phyloP scores from a whole-genome alignment of 352 stramenopile genomes.

The Globisporangium spinosum region DNA sequence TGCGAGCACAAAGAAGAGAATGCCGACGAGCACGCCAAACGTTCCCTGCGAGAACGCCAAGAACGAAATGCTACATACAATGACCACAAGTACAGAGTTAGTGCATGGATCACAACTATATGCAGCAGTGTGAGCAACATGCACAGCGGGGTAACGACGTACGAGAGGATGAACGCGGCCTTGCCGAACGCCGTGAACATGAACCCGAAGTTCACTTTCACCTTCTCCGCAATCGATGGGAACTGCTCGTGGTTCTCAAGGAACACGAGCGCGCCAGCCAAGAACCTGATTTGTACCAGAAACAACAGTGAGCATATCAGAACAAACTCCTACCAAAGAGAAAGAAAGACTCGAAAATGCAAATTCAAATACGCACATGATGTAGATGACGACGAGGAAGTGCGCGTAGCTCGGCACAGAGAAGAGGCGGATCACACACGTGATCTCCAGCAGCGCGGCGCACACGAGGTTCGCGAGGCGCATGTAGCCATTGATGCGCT shows the following conservation, averaged over 20 bases:
- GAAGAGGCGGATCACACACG: slow-evolving; percentile 80
- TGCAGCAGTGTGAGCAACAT: background rate
- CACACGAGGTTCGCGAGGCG: slow-evolving; percentile 72
- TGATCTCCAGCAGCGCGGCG: slow-evolving; percentile 56
- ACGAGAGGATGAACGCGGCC: slow-evolving; percentile 81
- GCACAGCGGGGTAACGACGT: slow-evolving; percentile 16
- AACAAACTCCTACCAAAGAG: background rate
- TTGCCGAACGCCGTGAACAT: slow-evolving; percentile 87
- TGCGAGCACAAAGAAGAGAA: slow-evolving; percentile 71
- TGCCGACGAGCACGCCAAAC: slow-evolving; percentile 70
- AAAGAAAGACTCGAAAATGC: background rate
- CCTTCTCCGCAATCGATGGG: slow-evolving; percentile 65
- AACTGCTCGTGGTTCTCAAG: slow-evolving; percentile 86
- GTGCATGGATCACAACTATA: background rate
- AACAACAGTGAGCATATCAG: background rate
- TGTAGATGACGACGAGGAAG: slow-evolving; percentile 84
- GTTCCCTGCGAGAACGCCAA: slow-evolving; percentile 76
- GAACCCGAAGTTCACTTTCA: slow-evolving; percentile 87
- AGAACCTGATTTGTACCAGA: slow-evolving; percentile 31
- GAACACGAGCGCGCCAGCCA: slow-evolving; percentile 64
- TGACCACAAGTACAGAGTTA: slow-evolving; percentile 3
- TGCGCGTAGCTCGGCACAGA: slow-evolving; percentile 70
- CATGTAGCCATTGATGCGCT: slow-evolving; percentile 86
- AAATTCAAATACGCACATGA: slow-evolving; percentile 43
- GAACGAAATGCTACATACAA: slow-evolving; percentile 60